phyloP scores from a whole-genome alignment of 768 basidiomycete genomes.

The Lactifluus subvellereus region DNA sequence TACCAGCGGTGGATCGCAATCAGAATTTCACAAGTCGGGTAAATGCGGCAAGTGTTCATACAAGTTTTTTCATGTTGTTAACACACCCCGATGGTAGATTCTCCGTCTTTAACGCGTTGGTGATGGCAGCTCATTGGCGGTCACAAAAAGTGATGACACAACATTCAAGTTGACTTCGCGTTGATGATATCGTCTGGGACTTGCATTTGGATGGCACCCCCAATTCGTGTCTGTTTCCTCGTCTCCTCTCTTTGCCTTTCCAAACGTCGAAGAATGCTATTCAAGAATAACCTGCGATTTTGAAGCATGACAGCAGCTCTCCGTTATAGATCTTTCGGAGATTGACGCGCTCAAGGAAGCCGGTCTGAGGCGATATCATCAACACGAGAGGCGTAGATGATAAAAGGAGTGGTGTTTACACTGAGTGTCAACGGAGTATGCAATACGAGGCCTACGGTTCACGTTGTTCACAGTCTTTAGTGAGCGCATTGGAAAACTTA shows the following conservation, averaged over 20 bases:
- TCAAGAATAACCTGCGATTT: conserved; percentile 32
- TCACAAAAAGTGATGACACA: conserved; percentile 52
- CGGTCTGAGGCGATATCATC: conserved; percentile 36
- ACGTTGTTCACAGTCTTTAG: conserved; percentile 47
- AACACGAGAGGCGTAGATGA: neutral
- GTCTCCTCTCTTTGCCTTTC: conserved; percentile 34
- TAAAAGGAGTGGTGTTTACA: conserved; percentile 30
- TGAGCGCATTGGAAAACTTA: conserved; percentile 34
- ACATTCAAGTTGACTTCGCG: conserved; percentile 30
- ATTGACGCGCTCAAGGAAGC: conserved; percentile 45
- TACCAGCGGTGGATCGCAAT: conserved; percentile 19
- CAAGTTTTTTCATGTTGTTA: conserved; percentile 9
- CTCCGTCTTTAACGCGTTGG: conserved; percentile 33
- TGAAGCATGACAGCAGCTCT: conserved; percentile 37
- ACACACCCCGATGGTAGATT: conserved; percentile 31
- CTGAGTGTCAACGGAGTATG: conserved; percentile 43
- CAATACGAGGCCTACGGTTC: conserved; percentile 19
- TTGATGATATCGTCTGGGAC: conserved; percentile 3
- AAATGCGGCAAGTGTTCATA: neutral
- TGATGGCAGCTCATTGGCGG: conserved; percentile 43
- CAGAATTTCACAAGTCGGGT: too few species aligned
- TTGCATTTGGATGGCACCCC: neutral
- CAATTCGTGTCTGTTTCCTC: conserved; percentile 26
- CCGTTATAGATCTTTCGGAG: conserved; percentile 40
- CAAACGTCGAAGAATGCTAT: conserved; percentile 42